Base-by-base conservation (phyloP, 257 asterid species). In the Knoxia roxburghii region DNA sequence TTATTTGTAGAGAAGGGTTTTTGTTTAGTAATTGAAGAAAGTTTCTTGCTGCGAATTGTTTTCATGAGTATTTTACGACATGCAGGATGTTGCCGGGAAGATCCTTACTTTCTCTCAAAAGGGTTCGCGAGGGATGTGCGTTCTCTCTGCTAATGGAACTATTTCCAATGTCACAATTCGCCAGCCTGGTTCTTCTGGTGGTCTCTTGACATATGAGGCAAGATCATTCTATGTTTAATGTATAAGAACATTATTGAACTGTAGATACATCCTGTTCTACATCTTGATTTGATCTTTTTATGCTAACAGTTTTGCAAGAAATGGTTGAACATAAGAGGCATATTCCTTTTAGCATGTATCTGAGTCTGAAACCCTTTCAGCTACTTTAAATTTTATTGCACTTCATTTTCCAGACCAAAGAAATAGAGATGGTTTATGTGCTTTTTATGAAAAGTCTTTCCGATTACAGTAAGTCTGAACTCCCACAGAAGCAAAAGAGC, bases 121-220 rank as follows among this genome's bases (percentile, higher is more conserved):
- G 81, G 96, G 94, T 29, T 77, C 82, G 69, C 66, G 95, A 52
- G 99, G 97, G 56, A 71, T 93, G 49, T 93, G 99, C 50, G 85
- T 93, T 72, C 89, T 93, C 48, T 86, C 97, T 20, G 99, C 99
- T 10, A 93, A 86, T 72, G 99, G 99, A 24, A 79, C 90, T 37
- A 87, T 93, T 77, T 93, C 97, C 58, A 93, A 86, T 61, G 96
- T 84, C 65, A 90, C 95, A 0, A 83, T 93, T 68, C 95, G 97
- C 65, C 99, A 93, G 83, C 96, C 99, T 1, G 94, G 96, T 73
- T 79, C 91, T 17, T 86, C 96, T n/a, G 97, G 97, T 2, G 97
- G 97, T 39, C 70, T 85, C 18, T 81, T 90, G 75, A 85, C 97
- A 14, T 93, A 88, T 45, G 99, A 93, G 99, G 99, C 67, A 83